Evolutionary conservation across 2,329 filamentous ascomycete genomes (phyloP).

Genomic region (Diplodia scrobiculata): DNA sequence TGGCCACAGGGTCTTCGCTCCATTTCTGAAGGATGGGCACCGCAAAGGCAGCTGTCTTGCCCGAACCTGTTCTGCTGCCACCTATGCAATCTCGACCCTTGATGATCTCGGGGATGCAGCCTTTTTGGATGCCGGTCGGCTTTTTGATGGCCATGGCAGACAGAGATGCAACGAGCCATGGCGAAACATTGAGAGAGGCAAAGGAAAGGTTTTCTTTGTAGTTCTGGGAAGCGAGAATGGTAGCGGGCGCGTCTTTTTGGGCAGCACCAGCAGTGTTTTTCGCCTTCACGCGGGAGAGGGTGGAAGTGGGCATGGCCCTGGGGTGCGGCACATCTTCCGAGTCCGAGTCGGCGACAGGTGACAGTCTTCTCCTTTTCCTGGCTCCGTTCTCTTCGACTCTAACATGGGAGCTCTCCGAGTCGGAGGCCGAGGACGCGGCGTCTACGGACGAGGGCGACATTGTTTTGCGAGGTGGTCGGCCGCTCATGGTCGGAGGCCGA

Average conservation of each 20-base stretch:
- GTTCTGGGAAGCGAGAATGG: conserved; percentile 30
- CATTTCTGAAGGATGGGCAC: conserved; percentile 92
- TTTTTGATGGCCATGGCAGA: conserved; percentile 76
- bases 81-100: conserved; percentile 93
- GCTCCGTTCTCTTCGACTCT: conserved; percentile 36
- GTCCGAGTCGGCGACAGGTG: conserved; percentile 31
- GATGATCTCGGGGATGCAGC: conserved; percentile 89
- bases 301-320: conserved; percentile 30
- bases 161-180: conserved; percentile 86
- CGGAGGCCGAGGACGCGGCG: conserved; percentile 25
- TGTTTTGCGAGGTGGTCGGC: neutral
- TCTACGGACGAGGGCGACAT: conserved; percentile 22
- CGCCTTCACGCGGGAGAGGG: conserved; percentile 43
- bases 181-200: conserved; percentile 69
- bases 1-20: conserved; percentile 87
- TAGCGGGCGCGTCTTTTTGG: conserved; percentile 25
- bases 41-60: conserved; percentile 95
- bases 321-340: conserved; percentile 32
- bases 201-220: conserved; percentile 62
- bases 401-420: conserved; percentile 25
- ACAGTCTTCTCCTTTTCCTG: conserved; percentile 44
- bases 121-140: conserved; percentile 89
- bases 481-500: conserved; percentile 2
- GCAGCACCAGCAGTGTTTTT: conserved; percentile 33
- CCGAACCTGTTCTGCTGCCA: conserved; percentile 89